These are phyloP conservation scores for Nitzschia putrida DNA, from an alignment of 108 stramenopile genomes.

Conservation along the genomic window DNA sequence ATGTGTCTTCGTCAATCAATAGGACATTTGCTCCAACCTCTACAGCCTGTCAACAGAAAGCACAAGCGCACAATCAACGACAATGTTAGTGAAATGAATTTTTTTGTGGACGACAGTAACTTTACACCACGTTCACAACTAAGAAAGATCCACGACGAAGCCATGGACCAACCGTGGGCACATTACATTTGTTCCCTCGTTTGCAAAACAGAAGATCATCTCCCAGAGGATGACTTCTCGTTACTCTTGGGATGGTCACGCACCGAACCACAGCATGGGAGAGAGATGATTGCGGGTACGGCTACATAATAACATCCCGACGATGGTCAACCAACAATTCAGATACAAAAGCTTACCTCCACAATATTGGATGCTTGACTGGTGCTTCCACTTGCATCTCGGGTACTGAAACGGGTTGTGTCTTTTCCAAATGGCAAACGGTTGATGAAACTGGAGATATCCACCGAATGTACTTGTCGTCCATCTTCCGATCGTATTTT, in stretches of 20 bases:
- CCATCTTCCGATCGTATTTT: constrained; percentile 97
- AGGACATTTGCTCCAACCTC: constrained; percentile 86
- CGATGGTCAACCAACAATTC: background rate
- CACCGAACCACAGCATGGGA: constrained; percentile 12
- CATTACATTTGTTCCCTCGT: constrained; percentile 19
- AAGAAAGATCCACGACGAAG: background rate
- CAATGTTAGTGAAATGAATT: background rate
- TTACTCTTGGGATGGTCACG: constrained; percentile 51
- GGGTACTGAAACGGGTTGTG: constrained; percentile 77
- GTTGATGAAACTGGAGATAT: constrained; percentile 94
- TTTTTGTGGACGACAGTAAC: constrained; percentile 11
- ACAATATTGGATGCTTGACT: constrained; percentile 93
- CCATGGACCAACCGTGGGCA: background rate
- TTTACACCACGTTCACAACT: constrained; percentile 23
- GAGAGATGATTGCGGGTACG: background rate
- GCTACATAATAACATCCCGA: constrained; percentile 10
- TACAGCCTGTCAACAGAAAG: constrained; percentile 49
- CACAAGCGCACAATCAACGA: too few relatives aligned
- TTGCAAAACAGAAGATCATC: constrained; percentile 41
- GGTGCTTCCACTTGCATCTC: constrained; percentile 92
- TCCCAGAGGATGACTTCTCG: constrained; percentile 21
- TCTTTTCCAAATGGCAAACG: constrained; percentile 90
- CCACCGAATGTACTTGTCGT: constrained; percentile 63
- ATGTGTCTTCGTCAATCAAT: constrained; percentile 96
- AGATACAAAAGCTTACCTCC: constrained; percentile 64